Percentiles rank a stretch among this genome's conserved stretches.
These are phyloP conservation scores for Trichoderma harzianum DNA, from an alignment of 2,329 filamentous ascomycete species.

Conservation along the genomic window DNA sequence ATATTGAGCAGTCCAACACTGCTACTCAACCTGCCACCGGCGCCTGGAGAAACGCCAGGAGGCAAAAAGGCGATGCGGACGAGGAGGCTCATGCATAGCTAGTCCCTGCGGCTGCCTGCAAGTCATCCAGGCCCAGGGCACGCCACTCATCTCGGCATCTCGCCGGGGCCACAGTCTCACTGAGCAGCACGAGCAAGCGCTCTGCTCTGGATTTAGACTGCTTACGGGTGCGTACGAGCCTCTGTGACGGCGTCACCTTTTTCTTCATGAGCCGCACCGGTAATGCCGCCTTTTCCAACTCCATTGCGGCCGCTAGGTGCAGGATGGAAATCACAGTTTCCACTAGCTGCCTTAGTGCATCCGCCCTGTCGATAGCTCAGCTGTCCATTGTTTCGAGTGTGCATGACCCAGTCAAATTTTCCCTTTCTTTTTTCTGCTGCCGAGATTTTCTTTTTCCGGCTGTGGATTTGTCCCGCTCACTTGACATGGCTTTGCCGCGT, in stretches of 20 bases:
- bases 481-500: constrained; percentile 3
- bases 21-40: background rate
- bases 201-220: constrained; percentile 1
- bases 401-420: constrained; percentile 9
- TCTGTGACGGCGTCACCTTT: background rate
- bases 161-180: background rate
- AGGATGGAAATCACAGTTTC: constrained; percentile 9
- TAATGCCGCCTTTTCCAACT: constrained; percentile 1
- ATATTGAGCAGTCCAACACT: background rate
- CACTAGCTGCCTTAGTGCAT: constrained; percentile 3
- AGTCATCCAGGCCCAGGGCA: constrained; percentile 9
- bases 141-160: constrained; percentile 8
- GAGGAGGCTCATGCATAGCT: constrained; percentile 12
- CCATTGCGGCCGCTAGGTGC: constrained; percentile 10
- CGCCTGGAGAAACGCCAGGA: background rate
- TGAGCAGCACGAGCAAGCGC: background rate
- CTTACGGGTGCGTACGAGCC: background rate
- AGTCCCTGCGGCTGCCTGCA: constrained; percentile 17
- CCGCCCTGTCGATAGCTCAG: constrained; percentile 18
- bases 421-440: background rate
- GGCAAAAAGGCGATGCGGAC: constrained; percentile 9
- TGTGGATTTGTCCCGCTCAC: background rate
- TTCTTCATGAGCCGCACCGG: background rate
- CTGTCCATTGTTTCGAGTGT: constrained; percentile 13
- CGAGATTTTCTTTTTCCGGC: background rate